Base-by-base conservation (phyloP, 495 filamentous ascomycete species). In the Choiromyces venosus region DNA sequence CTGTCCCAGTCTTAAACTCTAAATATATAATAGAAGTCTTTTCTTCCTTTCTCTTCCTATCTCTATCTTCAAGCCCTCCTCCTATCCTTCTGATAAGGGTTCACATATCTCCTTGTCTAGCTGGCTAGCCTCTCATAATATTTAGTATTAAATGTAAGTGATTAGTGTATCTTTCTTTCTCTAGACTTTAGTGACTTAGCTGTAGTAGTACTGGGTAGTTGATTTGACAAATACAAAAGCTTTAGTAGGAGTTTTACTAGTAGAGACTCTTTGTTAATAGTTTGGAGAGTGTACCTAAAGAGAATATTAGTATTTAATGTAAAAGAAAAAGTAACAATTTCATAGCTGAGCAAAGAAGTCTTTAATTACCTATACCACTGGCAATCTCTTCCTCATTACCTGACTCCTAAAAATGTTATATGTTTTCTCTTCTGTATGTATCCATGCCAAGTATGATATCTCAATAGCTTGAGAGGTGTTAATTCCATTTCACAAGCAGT, bases 401-500 rank as follows among this genome's bases (percentile, higher is more conserved):
- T 19, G 5, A 0, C 25, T 33, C 21, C 38, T 38, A 69, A 71
- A 71, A 67, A 74, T 35, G 0, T 39, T 12, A 19, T 25, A n/a
- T 0, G 38, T 66, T 21, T 14, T 12, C 9, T 65, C 40, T 25
- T 74, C 33, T 6, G 67, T 56, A 37, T 70, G 72, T 2, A 74
- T 66, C 4, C 36, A 38, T 21, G 56, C 67, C 5, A 3, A 8
- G 39, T 74, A 64, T 8, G 67, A 40, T 5, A 74, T 74, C 56
- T 74, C 67, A 1, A 70, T 42, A 2, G 38, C 56, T 61, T 70
- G 67, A 21, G 33, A 65, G 0, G 39, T 74, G 18, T 64, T 64
- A 66, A 74, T 74, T 4, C 56, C 56, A 8, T 74, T 70, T 68
- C 67, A 74, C 1, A 70, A 10, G 70, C 70, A n/a, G 70, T 74